Evolutionary conservation across 768 basidiomycete species (phyloP), one percentile per base, ranked within the genome.

Genomic region (Porphyrellus cyaneotinctus): DNA sequence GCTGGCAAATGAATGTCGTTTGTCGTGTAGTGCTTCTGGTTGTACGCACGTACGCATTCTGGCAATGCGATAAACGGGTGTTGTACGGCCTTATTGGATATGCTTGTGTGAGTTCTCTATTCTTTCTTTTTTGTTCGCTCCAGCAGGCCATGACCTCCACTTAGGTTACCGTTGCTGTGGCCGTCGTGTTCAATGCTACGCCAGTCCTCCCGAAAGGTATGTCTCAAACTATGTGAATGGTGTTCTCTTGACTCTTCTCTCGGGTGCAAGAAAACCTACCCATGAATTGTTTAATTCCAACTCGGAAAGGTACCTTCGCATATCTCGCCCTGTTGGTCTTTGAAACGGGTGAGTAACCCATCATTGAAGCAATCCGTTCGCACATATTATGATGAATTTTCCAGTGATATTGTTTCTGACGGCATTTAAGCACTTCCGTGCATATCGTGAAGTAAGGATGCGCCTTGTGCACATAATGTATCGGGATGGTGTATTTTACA

Each of bases 401-500:
- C 1, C 20, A 64, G 59, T 47, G 39, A 32, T 56, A 20, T 38
- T 60, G n/a, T 14, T 30, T 32, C 46, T 60, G 26, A 60, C 28
- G 15, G 47, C 28, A 2, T 60, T 52, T 9, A 51, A 43, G 41
- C 36, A 4, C 9, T 47, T 56, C 36, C 37, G 23, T 20, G 6
- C 49, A n/a, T 59, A 59, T 33, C 42, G 51, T 31, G 10, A 46
- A 9, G 30, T 43, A n/a, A 37, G 3, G 12, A 18, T 23, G 22
- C 26, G 47, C 5, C 44, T 64, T 6, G 42, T 62, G 18, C 9
- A 15, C 26, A 43, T 28, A 5, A 15, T 45, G 15, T 64, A 64
- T 43, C 50, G 52, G n/a, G 63, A 58, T 22, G 30, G 51, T 26
- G 49, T 64, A 41, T 31, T 63, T 32, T 62, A 63, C 15, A 44